Evolutionary conservation across 2,329 filamentous ascomycete species (phyloP).

Genomic region (Aspergillus alliaceus): DNA sequence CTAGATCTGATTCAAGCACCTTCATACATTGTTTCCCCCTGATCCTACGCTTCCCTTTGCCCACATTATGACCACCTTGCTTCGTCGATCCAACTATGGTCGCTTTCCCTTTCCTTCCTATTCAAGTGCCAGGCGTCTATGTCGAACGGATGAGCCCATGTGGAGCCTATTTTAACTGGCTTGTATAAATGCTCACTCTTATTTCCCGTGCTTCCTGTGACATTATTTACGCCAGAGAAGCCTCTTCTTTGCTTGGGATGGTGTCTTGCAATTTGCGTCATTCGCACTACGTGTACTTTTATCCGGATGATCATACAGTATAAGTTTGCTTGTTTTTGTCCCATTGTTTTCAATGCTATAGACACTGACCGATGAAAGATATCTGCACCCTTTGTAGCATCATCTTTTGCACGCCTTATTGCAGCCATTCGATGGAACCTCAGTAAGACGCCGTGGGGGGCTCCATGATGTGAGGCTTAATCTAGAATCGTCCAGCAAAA

Average conservation of each 20-base stretch:
- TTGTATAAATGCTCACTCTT: conserved; percentile 35
- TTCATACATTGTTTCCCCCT: conserved; percentile 8
- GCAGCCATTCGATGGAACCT: no score
- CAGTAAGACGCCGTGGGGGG: no score
- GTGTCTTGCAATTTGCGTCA: conserved; percentile 23
- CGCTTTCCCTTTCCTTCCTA: conserved; percentile 4
- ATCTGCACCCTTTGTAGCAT: neutral
- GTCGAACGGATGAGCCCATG: conserved; percentile 25
- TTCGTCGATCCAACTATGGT: conserved; percentile 5
- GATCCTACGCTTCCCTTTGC: conserved; percentile 9
- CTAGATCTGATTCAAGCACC: conserved; percentile 25
- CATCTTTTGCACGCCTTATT: neutral
- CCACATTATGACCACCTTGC: conserved; percentile 4
- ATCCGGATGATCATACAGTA: conserved; percentile 30
- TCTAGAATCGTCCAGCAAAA: neutral
- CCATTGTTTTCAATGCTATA: neutral
- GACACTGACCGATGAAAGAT: neutral
- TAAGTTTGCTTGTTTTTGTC: conserved; percentile 16
- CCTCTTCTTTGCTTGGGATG: conserved; percentile 18
- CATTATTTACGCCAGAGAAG: conserved; percentile 26
- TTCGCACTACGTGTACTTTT: conserved; percentile 34
- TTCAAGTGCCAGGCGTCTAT: conserved; percentile 24
- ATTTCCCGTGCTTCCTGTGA: conserved; percentile 21
- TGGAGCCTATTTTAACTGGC: conserved; percentile 23
- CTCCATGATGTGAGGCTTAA: neutral